phyloP scores from a whole-genome alignment of 176 grass and related monocot species.

The Aegilops speltoides region DNA sequence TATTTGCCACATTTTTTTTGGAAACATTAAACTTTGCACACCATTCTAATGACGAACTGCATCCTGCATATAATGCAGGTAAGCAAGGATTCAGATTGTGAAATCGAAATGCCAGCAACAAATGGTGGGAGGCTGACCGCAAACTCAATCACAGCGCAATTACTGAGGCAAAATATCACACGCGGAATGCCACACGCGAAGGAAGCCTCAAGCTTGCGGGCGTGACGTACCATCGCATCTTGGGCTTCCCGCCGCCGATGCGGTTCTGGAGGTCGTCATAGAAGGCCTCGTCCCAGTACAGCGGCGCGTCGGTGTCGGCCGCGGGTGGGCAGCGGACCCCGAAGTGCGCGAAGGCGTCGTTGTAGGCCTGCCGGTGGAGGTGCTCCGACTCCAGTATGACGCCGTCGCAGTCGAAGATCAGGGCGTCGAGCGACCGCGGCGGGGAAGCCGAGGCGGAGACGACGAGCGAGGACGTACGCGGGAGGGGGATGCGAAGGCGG shows the following conservation, averaged over 20 bases:
- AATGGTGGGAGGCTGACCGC: not conserved
- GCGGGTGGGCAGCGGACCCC: conserved; percentile 56
- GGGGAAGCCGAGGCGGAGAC: conserved; percentile 36
- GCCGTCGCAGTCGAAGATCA: conserved; percentile 96
- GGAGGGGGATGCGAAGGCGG: conserved; percentile 24
- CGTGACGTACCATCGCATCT: conserved; percentile 85
- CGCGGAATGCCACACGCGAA: too few relatives aligned
- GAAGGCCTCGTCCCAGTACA: conserved; percentile 76
- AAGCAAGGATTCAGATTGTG: not conserved
- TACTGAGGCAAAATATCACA: not conserved
- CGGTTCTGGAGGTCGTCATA: conserved; percentile 84
- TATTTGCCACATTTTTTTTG: not conserved
- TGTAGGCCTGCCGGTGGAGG: conserved; percentile 96
- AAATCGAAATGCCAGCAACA: not conserved
- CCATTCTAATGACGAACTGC: not conserved
- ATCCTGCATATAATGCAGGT: not conserved
- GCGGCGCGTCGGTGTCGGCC: conserved; percentile 31
- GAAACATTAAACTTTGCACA: not conserved
- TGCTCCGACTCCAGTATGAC: conserved; percentile 96
- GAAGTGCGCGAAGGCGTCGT: conserved; percentile 87
- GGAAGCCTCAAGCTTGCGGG: not conserved
- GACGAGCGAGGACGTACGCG: conserved; percentile 14
- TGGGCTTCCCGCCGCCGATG: conserved; percentile 93
- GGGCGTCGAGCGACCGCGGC: conserved; percentile 53
- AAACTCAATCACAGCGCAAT: not conserved